phyloP scores from a whole-genome alignment of 2,329 filamentous ascomycete genomes.

The Aureobasidium sp. region DNA sequence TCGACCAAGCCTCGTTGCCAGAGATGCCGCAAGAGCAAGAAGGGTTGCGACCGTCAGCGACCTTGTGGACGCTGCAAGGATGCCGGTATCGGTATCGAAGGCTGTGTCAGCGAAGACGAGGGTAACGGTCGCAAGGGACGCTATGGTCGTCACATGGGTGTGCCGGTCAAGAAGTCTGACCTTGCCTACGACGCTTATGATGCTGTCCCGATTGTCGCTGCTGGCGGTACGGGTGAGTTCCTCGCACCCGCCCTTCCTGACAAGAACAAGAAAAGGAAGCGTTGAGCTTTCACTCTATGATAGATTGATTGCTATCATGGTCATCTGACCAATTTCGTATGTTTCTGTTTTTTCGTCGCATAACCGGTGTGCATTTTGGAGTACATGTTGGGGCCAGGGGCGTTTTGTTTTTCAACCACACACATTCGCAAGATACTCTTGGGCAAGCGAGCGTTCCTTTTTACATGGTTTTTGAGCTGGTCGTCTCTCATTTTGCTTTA shows the following conservation, averaged over 20 bases:
- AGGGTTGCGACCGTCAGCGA: constrained; percentile 93
- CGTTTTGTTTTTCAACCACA: background rate
- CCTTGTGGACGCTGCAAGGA: constrained; percentile 94
- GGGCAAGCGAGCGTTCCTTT: constrained; percentile 12
- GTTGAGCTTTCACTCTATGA: constrained; percentile 31
- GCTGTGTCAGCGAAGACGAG: constrained; percentile 96
- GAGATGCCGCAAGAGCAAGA: constrained; percentile 98
- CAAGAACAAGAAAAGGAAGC: constrained; percentile 65
- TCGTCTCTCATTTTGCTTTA: constrained; percentile 10
- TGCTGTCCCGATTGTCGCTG: constrained; percentile 16
- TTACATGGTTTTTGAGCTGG: constrained; percentile 1
- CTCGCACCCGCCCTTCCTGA: constrained; percentile 36
- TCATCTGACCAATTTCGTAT: constrained; percentile 6
- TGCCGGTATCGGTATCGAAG: constrained; percentile 85
- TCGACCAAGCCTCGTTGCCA: constrained; percentile 96
- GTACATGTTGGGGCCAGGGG: constrained; percentile 1
- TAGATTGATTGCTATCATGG: background rate
- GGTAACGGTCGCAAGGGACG: constrained; percentile 94
- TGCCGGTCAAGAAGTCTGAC: constrained; percentile 53
- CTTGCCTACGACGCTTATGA: constrained; percentile 18
- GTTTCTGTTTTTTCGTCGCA: constrained; percentile 3
- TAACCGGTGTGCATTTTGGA: constrained; percentile 10
- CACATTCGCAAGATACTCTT: constrained; percentile 6
- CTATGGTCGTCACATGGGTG: constrained; percentile 67
- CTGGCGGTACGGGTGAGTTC: constrained; percentile 29